phyloP scores from a whole-genome alignment of 78 protist species.

The Dictyostelium capitatum region DNA sequence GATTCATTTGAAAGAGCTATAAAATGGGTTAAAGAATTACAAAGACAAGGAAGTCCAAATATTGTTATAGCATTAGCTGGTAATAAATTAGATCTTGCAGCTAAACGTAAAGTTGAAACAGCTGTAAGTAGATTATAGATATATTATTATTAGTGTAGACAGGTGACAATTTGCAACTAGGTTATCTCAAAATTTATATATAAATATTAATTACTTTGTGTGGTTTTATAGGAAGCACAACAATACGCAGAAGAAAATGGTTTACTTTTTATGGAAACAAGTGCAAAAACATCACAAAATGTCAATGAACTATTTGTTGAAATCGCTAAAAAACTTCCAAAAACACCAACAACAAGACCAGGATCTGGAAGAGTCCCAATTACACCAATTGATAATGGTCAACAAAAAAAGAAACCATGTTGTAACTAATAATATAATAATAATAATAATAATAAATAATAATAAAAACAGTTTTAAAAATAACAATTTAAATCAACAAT shows the following conservation, averaged over 20 bases:
- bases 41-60: slow-evolving; percentile 96
- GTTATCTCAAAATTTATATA: no score
- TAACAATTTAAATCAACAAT: neutral
- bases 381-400: slow-evolving; percentile 30
- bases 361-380: slow-evolving; percentile 74
- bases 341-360: slow-evolving; percentile 73
- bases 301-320: slow-evolving; percentile 95
- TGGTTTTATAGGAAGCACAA: slow-evolving; percentile 81
- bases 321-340: slow-evolving; percentile 83
- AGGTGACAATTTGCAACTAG: no score
- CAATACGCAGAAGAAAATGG: slow-evolving; percentile 92
- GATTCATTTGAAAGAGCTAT: slow-evolving; percentile 94
- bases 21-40: slow-evolving; percentile 98
- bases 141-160: no score
- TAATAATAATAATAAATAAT: neutral
- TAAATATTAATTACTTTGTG: neutral
- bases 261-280: slow-evolving; percentile 95
- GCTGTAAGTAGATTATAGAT: slow-evolving; percentile 80
- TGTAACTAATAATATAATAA: slow-evolving; percentile 10
- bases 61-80: slow-evolving; percentile 98
- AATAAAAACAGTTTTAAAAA: neutral
- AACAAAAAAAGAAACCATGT: slow-evolving; percentile 14
- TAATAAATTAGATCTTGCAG: slow-evolving; percentile 97
- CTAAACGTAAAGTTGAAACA: slow-evolving; percentile 86
- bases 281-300: slow-evolving; percentile 95